phyloP scores from a whole-genome alignment of 495 filamentous ascomycete genomes.

The Aspergillus incahuasiensis region DNA sequence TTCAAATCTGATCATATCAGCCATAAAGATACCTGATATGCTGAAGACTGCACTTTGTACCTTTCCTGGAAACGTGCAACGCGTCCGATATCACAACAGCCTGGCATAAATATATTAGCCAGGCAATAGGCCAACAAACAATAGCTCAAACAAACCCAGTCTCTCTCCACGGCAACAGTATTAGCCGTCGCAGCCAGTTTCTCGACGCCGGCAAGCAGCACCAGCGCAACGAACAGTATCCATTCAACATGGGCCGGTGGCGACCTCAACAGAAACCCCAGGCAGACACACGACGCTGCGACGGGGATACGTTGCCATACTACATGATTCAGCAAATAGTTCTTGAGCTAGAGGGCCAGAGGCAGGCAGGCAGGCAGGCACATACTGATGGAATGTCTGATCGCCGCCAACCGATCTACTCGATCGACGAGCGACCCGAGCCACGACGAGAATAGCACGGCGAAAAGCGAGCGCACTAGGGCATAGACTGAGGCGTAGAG shows the following conservation, averaged over 20 bases:
- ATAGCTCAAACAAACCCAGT: slow-evolving; percentile 48
- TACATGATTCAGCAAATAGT: slow-evolving; percentile 3
- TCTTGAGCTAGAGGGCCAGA: background rate
- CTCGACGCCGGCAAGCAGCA: slow-evolving; percentile 53
- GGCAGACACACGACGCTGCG: slow-evolving; percentile 32
- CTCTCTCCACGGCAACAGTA: slow-evolving; percentile 59
- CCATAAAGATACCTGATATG: no score
- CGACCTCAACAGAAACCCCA: slow-evolving; percentile 18
- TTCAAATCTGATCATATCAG: slow-evolving; percentile 42
- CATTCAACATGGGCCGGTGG: slow-evolving; percentile 18
- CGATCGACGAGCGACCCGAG: slow-evolving; percentile 43
- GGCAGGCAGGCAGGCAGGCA: background rate
- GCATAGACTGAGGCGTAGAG: slow-evolving; percentile 41
- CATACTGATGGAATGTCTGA: slow-evolving; percentile 48
- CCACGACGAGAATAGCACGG: slow-evolving; percentile 34
- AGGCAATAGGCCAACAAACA: background rate
- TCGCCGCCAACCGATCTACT: slow-evolving; percentile 43
- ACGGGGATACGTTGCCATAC: slow-evolving; percentile 40
- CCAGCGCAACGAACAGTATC: slow-evolving; percentile 38
- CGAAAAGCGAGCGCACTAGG: slow-evolving; percentile 26
- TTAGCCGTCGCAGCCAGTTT: slow-evolving; percentile 52
- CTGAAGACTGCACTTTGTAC: no score
- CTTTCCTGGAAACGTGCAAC: slow-evolving; percentile 30
- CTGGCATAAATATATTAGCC: slow-evolving; percentile 24
- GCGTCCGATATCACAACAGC: slow-evolving; percentile 42